Evolutionary conservation across 2,329 filamentous ascomycete genomes (phyloP), one percentile per base, ranked within the genome.

Genomic region (Penicillium sclerotiorum): DNA sequence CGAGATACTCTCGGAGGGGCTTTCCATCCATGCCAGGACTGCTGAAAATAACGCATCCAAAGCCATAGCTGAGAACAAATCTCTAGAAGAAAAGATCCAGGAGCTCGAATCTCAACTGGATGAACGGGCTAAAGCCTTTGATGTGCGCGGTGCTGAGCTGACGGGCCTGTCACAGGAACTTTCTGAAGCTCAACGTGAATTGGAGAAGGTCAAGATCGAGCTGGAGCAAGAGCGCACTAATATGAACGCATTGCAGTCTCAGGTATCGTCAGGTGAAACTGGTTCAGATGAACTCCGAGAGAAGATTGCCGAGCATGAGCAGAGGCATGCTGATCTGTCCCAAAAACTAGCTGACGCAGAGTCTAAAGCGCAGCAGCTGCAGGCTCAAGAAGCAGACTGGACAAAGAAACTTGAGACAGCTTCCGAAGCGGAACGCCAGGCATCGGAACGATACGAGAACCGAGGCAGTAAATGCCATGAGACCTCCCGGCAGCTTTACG

Each of bases 221-320:
- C 71, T 86, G n/a, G 77, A 80, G 2, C 84, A 88, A 48, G 84
- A 88, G 52, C 84, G 88, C 32, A 75, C 80, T 12, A 87, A 94
- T 59, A 78, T 95, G 18, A 81, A 80, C 49, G 77, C 81, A 22
- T 74, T 95, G 18, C 83, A 89, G 49, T 76, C 77, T 13, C 88
- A 87, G 67, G 86, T 95, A 64, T 84, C 88, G 1, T 88, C 92
- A 56, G 91, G 90, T 13, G 90, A 94, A 69, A 91, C 86, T 3
- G 90, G 90, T 5, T 91, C 90, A 0, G 89, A 92, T 68, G 85
- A 83, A 22, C 73, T 96, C 47, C 85, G 88, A 47, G 87, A 86
- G 69, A 83, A 85, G 47, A 78, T 95, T 3, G 83, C 86, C 35
- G 88, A 90, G 49, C 87, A 91, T 62, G 90, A 95, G 69, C 78